These are phyloP conservation scores for Rhodotorula sp. DNA, from an alignment of 1,284 basidiomycete species.

Conservation along the genomic window DNA sequence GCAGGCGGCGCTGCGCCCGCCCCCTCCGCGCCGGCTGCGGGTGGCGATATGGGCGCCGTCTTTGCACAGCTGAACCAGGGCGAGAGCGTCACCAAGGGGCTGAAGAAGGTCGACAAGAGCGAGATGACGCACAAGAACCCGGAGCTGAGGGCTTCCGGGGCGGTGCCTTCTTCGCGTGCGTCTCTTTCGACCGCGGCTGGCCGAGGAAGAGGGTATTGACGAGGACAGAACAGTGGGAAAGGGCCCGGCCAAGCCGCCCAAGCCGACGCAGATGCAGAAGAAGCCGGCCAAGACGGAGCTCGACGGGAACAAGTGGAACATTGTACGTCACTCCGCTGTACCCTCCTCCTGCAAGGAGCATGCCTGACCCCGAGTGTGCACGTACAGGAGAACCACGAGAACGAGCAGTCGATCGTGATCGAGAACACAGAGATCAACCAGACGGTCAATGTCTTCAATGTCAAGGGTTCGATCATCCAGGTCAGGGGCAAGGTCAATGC, in stretches of 20 bases:
- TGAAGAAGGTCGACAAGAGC: constrained; percentile 92
- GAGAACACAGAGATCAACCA: constrained; percentile 80
- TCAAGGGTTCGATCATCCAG: constrained; percentile 84
- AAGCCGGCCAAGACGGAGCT: constrained; percentile 89
- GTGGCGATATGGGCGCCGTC: constrained; percentile 75
- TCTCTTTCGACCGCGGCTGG: not conserved
- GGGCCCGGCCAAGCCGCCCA: constrained; percentile 64
- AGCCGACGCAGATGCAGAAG: constrained; percentile 76
- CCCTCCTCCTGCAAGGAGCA: too few relatives aligned
- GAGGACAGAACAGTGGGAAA: not conserved
- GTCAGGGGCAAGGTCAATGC: constrained; percentile 96
- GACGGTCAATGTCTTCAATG: constrained; percentile 84
- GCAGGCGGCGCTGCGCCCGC: constrained; percentile 58
- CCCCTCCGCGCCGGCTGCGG: constrained; percentile 47
- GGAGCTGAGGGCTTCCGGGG: constrained; percentile 66
- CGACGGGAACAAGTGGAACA: constrained; percentile 91
- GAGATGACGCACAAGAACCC: constrained; percentile 99
- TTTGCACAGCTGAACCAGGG: constrained; percentile 91
- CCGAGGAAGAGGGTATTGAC: not conserved
- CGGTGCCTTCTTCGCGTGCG: constrained; percentile 60
- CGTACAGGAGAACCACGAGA: constrained; percentile 86
- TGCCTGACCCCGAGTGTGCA: not conserved
- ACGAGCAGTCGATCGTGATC: constrained; percentile 71
- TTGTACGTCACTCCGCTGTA: constrained; percentile 61
- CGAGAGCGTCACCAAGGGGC: constrained; percentile 80